Conservation (phyloP, 257 asterid species). For the Eucommia ulmoides region DNA sequence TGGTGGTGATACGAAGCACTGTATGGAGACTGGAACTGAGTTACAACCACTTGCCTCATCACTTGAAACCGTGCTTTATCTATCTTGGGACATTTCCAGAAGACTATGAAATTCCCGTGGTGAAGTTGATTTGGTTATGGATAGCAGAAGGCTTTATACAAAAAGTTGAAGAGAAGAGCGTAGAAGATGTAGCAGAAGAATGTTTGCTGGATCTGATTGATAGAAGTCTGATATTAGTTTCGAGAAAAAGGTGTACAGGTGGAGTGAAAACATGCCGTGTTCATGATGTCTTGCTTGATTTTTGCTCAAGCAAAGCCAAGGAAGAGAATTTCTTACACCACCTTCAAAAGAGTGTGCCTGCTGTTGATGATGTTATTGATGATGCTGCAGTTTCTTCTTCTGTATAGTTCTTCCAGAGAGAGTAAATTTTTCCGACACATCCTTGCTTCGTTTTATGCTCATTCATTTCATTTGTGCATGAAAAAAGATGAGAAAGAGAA, state of each 20-base stretch:
- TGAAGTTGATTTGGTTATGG: not conserved
- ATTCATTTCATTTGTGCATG: not conserved
- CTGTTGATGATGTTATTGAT: not conserved
- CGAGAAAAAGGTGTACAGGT: not conserved
- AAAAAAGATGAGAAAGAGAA: not conserved
- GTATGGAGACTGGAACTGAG: too few species aligned
- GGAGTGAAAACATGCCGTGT: not conserved
- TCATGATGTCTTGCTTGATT: not conserved
- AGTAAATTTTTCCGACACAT: not conserved
- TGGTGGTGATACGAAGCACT: not conserved
- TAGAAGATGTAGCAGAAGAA: not conserved
- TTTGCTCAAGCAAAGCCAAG: not conserved
- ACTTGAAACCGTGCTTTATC: not conserved
- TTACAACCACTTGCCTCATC: not conserved
- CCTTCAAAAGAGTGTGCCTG: not conserved
- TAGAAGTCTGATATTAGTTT: not conserved
- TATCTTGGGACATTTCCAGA: not conserved
- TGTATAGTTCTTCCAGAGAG: not conserved
- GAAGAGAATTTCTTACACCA: not conserved
- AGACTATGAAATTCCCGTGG: not conserved
- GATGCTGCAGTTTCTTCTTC: not conserved
- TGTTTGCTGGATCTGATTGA: not conserved
- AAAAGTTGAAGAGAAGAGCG: not conserved
- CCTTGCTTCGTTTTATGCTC: not conserved
- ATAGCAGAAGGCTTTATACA: not conserved